phyloP scores from a whole-genome alignment of 495 filamentous ascomycete genomes.

The Daldinia childiae region DNA sequence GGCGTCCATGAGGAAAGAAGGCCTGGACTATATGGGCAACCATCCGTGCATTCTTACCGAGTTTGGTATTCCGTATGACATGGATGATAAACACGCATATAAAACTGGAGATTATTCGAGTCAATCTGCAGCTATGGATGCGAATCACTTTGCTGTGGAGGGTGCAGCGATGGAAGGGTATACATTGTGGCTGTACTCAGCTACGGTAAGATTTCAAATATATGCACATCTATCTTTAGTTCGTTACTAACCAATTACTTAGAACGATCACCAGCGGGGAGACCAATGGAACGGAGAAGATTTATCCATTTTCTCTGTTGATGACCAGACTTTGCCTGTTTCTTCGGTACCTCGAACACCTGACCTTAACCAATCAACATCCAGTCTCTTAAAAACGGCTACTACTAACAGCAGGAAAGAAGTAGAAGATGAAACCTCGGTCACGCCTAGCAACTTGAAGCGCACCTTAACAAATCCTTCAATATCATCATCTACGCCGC shows the following conservation, averaged over 20 bases:
- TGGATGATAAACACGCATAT: conserved; percentile 96
- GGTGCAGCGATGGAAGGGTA: conserved; percentile 82
- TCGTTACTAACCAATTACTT: conserved; percentile 15
- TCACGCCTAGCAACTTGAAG: conserved; percentile 77
- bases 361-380: conserved; percentile 50
- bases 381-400: conserved; percentile 45
- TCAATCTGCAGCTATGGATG: conserved; percentile 94
- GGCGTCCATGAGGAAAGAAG: conserved; percentile 86
- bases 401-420: conserved; percentile 47
- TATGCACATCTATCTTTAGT: neutral
- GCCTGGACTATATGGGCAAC: conserved; percentile 86
- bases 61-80: conserved; percentile 98
- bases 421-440: conserved; percentile 62
- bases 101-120: conserved; percentile 96
- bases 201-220: conserved; percentile 60
- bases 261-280: conserved; percentile 90
- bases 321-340: conserved; percentile 77
- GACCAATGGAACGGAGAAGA: conserved; percentile 99
- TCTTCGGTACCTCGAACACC: conserved; percentile 54
- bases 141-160: conserved; percentile 93
- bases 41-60: conserved; percentile 94
- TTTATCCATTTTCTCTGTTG: conserved; percentile 84
- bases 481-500: conserved; percentile 69
- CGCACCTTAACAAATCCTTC: conserved; percentile 74
- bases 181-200: conserved; percentile 87